phyloP scores from a whole-genome alignment of 148 eudicot species.

The Nepenthes gracilis region DNA sequence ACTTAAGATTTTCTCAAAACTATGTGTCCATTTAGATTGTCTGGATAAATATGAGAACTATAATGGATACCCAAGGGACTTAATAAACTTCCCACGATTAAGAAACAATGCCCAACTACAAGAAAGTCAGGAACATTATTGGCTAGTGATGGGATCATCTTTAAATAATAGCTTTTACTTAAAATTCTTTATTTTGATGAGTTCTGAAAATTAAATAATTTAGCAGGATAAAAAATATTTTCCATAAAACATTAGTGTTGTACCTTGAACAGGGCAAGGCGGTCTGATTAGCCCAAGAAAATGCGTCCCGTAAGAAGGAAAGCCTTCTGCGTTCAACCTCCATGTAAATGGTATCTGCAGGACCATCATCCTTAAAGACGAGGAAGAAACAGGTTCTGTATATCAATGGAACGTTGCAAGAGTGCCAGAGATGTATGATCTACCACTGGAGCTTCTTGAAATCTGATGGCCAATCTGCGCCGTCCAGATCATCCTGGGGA shows the following conservation, averaged over 20 bases:
- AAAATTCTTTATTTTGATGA: not conserved
- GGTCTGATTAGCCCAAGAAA: conserved; percentile 43
- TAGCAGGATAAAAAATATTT: not conserved
- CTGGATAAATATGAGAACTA: no score
- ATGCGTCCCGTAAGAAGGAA: conserved; percentile 52
- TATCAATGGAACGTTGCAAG: conserved; percentile 69
- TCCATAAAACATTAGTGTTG: not conserved
- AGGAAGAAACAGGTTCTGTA: conserved; percentile 87
- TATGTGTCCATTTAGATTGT: no score
- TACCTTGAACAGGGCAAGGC: conserved; percentile 59
- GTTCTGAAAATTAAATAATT: not conserved
- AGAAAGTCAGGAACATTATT: no score
- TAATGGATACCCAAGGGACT: no score
- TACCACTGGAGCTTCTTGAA: conserved; percentile 58
- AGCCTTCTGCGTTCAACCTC: conserved; percentile 83
- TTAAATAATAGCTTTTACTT: no score
- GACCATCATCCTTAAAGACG: conserved; percentile 69
- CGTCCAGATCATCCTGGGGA: conserved; percentile 51
- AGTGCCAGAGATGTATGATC: conserved; percentile 68
- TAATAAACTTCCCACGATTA: no score
- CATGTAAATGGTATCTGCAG: conserved; percentile 74
- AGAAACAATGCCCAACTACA: no score
- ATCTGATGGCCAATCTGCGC: conserved; percentile 46
- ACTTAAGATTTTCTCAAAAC: no score
- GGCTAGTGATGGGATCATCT: no score